These are phyloP conservation scores for Citrus maxima DNA, from an alignment of 345 rosid genomes.

Conservation along the genomic window DNA sequence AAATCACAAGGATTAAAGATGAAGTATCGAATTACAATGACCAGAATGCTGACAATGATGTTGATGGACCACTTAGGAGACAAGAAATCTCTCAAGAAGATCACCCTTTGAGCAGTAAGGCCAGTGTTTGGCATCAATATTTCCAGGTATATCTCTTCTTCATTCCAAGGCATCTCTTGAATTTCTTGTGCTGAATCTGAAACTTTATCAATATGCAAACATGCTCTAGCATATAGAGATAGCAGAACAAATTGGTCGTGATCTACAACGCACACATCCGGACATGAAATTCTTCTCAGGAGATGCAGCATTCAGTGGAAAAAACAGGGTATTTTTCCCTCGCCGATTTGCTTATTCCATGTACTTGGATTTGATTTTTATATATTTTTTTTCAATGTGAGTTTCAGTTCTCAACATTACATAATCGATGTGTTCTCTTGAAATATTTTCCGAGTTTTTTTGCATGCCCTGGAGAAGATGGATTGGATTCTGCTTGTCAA, in stretches of 20 bases:
- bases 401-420: neutral
- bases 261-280: constrained; percentile 69
- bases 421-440: neutral
- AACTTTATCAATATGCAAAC: constrained; percentile 9
- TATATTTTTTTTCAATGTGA: neutral
- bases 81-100: constrained; percentile 62
- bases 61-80: constrained; percentile 54
- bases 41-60: constrained; percentile 27
- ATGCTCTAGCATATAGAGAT: constrained; percentile 56
- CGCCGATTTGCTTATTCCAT: neutral
- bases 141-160: constrained; percentile 46
- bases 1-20: constrained; percentile 24
- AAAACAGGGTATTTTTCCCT: constrained; percentile 42
- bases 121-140: constrained; percentile 61
- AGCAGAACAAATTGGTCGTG: constrained; percentile 71
- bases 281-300: constrained; percentile 68
- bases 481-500: neutral
- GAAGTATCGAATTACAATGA: constrained; percentile 27
- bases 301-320: constrained; percentile 49
- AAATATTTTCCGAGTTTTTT: neutral
- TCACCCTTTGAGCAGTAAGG: constrained; percentile 65
- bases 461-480: neutral
- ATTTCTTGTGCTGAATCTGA: constrained; percentile 1
- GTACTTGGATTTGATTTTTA: neutral
- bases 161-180: neutral